Evolutionary conservation across 2,329 filamentous ascomycete species (phyloP), one percentile per base, ranked within the genome.

Genomic region (Aspergillus melleus): DNA sequence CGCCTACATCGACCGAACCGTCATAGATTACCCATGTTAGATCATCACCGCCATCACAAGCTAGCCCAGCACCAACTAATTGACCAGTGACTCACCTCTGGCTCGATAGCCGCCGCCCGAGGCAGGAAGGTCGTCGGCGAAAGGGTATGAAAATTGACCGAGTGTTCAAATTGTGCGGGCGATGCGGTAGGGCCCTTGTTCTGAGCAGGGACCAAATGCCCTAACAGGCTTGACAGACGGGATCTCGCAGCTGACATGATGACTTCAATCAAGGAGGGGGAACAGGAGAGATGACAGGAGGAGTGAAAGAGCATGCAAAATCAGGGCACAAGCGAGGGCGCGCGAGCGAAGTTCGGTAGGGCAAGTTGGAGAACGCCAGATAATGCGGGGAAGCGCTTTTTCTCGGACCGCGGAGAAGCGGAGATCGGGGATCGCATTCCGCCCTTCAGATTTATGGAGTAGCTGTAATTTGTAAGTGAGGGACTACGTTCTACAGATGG

Each of bases 41-140:
- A 24, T 47, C 44, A 19, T 6, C 44, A 12, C 36, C 30, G 22
- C n/a, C 47, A 20, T n/a, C 20, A 22, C 10, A 20, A 30, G 36
- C 24, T 14, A 20, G 16, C 53, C n/a, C n/a, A 39, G 16, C 49
- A 22, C 14, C 6, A 29, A 12, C 12, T 14, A 50, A 19, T 9
- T 12, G 10, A 24, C 1, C 8, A 29, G 3, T 32, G 36, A 64
- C 78, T 65, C 69, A 86, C 85, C 71, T 93, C 81, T 6, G 94
- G 94, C 77, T 97, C 94, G 70, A 98, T 95, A 50, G 86, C 82
- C 6, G 93, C 93, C 19, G 94, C 92, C 55, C 94, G 88, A 65
- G 91, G 90, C 22, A 96, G 81, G 74, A 96, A 97, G 75, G 87
- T 88, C 2, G 93, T 96, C 0, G 94, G 94, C 1, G 91, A 93